Evolutionary conservation across 2,329 filamentous ascomycete species (phyloP), one percentile per base, ranked within the genome.

Genomic region (Emericellopsis atlantica): DNA sequence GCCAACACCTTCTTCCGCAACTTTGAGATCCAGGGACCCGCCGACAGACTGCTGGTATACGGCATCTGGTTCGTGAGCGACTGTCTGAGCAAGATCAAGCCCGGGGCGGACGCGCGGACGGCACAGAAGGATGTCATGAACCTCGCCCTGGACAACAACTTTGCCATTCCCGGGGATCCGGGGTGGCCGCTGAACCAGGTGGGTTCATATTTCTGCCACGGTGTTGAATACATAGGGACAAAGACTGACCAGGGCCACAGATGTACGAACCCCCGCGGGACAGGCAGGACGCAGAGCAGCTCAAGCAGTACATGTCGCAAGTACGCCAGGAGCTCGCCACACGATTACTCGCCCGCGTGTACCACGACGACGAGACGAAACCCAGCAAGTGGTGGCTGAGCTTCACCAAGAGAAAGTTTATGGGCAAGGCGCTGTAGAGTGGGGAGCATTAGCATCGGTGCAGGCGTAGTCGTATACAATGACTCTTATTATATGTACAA

Each of bases 1-100:
- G 90, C 92, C 54, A 96, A 98, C 70, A 95, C 90, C 45, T 90
- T 98, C 65, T 98, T 96, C 74, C 84, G 92, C 55, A 98, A 96
- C 74, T 98, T 98, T 55, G 92, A 96, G 72, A 94, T 96, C 69
- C 90, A 95, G 66, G 92, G 92, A 12, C 84, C 87, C 22, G 90
- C 92, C 44, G 92, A 98, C 65, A 77, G 92, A 33, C 79, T 96
- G 55, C 74, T 98, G 50, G 89, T 96, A 56, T 98, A 98, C 67
- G 90, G 90, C 47, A 98, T 95, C 60, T 74, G 94, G 58, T 96
- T 90, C 64, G 75, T 96, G 54, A 90, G 82, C 64, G 89, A 96
- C 62, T 89, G 87, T 54, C 67, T 98, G 58, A 70, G 73, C 54
- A 93, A 92, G 73, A 88, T 96, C 57, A 86, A 81, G 66, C 82